Percentiles rank a stretch among this genome's conserved stretches.
These are phyloP conservation scores for Ceratocystis albifundus DNA, from an alignment of 2,329 filamentous ascomycete species.

Conservation along the genomic window DNA sequence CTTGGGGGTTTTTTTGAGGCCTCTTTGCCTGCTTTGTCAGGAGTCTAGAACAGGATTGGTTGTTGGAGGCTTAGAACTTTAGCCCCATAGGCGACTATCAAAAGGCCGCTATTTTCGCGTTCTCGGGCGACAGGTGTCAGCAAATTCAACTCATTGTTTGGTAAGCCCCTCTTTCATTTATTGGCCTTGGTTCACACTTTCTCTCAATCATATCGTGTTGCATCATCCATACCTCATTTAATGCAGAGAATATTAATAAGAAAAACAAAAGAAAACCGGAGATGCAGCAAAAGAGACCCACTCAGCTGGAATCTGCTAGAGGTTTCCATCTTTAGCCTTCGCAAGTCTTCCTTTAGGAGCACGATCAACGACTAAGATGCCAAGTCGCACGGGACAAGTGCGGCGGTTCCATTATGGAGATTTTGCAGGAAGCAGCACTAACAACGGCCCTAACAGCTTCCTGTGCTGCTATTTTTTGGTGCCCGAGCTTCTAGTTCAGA, in stretches of 20 bases:
- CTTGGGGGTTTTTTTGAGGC: background rate
- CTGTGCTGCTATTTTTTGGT: background rate
- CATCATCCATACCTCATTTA: background rate
- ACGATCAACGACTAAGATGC: slow-evolving; percentile 4
- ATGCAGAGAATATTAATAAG: background rate
- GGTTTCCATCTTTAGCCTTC: slow-evolving; percentile 10
- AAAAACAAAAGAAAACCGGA: too few species aligned
- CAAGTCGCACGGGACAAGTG: slow-evolving; percentile 5
- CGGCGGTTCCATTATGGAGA: background rate
- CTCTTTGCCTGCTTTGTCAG: background rate
- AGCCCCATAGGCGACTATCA: background rate
- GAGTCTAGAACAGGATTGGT: background rate
- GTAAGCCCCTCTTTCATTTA: too few species aligned
- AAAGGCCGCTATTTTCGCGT: background rate
- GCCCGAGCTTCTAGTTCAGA: background rate
- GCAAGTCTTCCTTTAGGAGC: slow-evolving; percentile 2
- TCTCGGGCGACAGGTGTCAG: background rate
- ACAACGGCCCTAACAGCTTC: background rate
- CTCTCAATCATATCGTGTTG: background rate
- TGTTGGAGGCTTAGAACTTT: background rate
- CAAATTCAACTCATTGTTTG: background rate
- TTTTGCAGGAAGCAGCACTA: background rate
- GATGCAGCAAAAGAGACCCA: background rate
- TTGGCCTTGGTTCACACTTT: too few species aligned
- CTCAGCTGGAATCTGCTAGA: slow-evolving; percentile 11